Base-by-base conservation (phyloP, 169 alveolate genomes). In the Cryptosporidium bovis region DNA sequence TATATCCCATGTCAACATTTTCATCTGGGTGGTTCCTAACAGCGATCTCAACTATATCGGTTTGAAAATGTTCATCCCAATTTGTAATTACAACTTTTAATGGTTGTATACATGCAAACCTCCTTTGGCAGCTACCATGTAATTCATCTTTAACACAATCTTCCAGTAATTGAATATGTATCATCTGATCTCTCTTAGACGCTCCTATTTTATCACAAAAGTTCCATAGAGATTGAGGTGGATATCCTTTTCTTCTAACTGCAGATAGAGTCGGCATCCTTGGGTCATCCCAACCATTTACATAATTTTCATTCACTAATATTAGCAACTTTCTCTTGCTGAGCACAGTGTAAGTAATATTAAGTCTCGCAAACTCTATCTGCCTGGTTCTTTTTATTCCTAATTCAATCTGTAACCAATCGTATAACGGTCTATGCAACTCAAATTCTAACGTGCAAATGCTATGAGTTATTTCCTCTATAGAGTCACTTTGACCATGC, bases 241-340 rank as follows among this genome's bases (percentile, higher is more conserved):
- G 98, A 83, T 96, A 96, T 1, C 99, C 99, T 82, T 99, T 95
- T 50, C 99, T 92, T 56, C 98, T 94, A 66, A 98, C 91, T 31
- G 99, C 99, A 24, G 98, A 93, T 15, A 99, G 92, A n/a, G 99
- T 98, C 13, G 98, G 98, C 96, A 98, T 93, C 64, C 99, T 93
- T 10, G 99, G 99, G 90, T 98, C 99, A 83, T 98, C 99, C 99
- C 99, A 99, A 20, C 99, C 99, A 6, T 93, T 90, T 24, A 98
- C 99, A 34, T 91, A 51, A 51, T 95, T 95, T 34, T 93, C 96
- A 50, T 95, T 93, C 3, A 98, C 99, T 58, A 98, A 84, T 33
- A 96, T 93, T 20, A 96, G 91, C 36, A 99, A 93, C 91, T 97
- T 97, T 94, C 99, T 92, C 91, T 99, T 99, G 82, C 98, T 94